Percentiles rank a stretch among this genome's conserved stretches.
These are phyloP conservation scores for Rhodosporidiobolus odoratus DNA, from an alignment of 768 basidiomycete genomes.

Conservation along the genomic window DNA sequence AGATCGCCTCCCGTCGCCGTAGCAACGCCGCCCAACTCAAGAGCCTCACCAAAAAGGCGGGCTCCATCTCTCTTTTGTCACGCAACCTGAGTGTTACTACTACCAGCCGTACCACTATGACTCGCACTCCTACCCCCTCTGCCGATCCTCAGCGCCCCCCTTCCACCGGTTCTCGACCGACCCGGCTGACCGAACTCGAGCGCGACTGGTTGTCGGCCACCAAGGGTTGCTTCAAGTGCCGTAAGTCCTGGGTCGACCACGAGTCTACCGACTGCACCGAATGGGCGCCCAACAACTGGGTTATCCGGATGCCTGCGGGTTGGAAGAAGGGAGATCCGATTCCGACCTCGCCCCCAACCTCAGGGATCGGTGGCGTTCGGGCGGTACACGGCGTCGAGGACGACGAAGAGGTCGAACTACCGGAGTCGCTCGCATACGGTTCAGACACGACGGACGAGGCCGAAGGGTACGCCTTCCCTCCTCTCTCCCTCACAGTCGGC, in stretches of 20 bases:
- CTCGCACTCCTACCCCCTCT: too few species aligned
- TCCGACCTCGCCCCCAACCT: background rate
- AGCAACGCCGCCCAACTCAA: background rate
- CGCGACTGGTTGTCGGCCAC: background rate
- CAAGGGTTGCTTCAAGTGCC: constrained; percentile 5
- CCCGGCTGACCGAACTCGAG: constrained; percentile 6
- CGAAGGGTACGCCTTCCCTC: constrained; percentile 17
- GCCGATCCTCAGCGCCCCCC: too few species aligned
- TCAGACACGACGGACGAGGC: constrained; percentile 10
- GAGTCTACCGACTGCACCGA: background rate
- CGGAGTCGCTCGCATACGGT: constrained; percentile 1
- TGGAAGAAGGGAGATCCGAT: background rate
- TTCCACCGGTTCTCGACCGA: background rate
- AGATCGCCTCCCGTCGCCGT: background rate
- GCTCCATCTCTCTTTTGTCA: background rate
- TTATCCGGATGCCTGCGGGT: constrained; percentile 1
- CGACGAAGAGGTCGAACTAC: constrained; percentile 1
- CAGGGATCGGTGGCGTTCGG: background rate
- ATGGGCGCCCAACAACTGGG: background rate
- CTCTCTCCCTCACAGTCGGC: background rate
- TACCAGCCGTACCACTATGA: background rate
- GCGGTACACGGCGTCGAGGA: background rate
- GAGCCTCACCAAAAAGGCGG: background rate
- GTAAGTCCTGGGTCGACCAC: background rate
- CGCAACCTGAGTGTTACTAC: background rate